Evolutionary conservation across 495 filamentous ascomycete genomes (phyloP).

Genomic region (Talaromyces ruber): DNA sequence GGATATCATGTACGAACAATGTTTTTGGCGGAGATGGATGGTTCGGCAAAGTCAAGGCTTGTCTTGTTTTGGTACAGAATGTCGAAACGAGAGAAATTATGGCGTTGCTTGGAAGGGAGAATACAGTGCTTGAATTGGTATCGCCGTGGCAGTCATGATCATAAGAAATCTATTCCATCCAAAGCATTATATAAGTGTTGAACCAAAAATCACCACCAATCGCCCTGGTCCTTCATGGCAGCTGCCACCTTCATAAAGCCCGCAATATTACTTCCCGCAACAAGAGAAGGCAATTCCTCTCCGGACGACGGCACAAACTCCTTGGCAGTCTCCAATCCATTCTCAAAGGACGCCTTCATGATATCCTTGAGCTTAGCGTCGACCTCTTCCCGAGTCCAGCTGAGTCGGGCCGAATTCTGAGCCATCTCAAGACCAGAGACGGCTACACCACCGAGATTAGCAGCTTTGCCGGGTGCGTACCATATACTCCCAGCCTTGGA

Average conservation of each 20-base stretch:
- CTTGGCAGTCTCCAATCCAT: constrained; percentile 82
- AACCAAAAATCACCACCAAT: constrained; percentile 66
- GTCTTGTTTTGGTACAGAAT: not conserved
- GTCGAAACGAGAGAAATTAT: not conserved
- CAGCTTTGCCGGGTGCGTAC: constrained; percentile 91
- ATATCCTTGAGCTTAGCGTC: constrained; percentile 87
- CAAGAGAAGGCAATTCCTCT: constrained; percentile 80
- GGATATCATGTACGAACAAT: not conserved
- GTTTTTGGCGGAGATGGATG: not conserved
- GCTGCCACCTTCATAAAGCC: constrained; percentile 93
- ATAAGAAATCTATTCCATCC: constrained; percentile 3
- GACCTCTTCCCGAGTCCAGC: constrained; percentile 83
- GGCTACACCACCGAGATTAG: constrained; percentile 96
- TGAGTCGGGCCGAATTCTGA: constrained; percentile 82
- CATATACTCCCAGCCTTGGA: constrained; percentile 68
- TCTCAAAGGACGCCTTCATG: constrained; percentile 91
- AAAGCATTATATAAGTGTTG: constrained; percentile 10
- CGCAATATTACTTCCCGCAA: constrained; percentile 92
- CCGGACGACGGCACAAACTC: constrained; percentile 63
- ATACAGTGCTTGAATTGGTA: not conserved
- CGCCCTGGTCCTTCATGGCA: constrained; percentile 94
- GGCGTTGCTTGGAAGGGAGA: not conserved
- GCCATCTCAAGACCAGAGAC: constrained; percentile 99
- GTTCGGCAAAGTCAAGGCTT: not conserved
- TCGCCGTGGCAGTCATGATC: not conserved